phyloP scores from a whole-genome alignment of 352 stramenopile genomes.

The Pelagophyceae sp. region DNA sequence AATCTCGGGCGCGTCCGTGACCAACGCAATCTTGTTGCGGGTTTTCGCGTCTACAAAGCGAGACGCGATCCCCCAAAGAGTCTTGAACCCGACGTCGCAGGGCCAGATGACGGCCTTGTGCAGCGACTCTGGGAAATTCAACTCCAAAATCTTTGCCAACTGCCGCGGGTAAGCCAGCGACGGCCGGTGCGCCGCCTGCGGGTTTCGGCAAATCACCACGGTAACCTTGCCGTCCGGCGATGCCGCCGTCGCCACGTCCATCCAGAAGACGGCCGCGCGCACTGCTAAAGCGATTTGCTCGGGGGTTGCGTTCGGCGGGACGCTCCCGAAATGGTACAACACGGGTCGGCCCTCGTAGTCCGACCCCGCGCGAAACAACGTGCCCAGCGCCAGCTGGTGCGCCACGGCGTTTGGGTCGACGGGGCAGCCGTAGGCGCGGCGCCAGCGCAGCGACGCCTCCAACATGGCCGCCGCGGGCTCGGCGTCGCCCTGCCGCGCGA shows the following conservation, averaged over 20 bases:
- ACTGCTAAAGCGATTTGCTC: slow-evolving; percentile 6
- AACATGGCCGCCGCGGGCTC: slow-evolving; percentile 8
- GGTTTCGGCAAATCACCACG: slow-evolving; percentile 1
- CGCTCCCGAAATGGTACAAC: not conserved
- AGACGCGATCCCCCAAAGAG: slow-evolving; percentile 1
- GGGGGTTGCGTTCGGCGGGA: not conserved
- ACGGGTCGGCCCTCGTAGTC: slow-evolving; percentile 17
- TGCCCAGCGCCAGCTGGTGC: not conserved
- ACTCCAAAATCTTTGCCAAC: slow-evolving; percentile 10
- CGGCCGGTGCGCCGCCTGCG: not conserved
- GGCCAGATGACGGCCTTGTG: not conserved
- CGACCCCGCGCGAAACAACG: not conserved
- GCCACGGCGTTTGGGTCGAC: not conserved
- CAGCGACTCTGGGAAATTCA: slow-evolving; percentile 11
- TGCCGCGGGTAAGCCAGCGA: not conserved
- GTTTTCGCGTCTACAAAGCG: slow-evolving; percentile 13
- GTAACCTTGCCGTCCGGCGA: slow-evolving; percentile 11
- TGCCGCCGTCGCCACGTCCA: not conserved
- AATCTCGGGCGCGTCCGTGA: not conserved
- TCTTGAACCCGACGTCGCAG: not conserved
- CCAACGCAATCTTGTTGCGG: not conserved
- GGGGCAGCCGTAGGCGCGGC: slow-evolving; percentile 10
- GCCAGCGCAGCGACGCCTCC: not conserved
- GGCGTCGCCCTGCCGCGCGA: slow-evolving; percentile 1
- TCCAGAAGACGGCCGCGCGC: slow-evolving; percentile 18